Evolutionary conservation across 495 filamentous ascomycete species (phyloP), one percentile per base, ranked within the genome.

Genomic region (Cryomyces antarcticus): DNA sequence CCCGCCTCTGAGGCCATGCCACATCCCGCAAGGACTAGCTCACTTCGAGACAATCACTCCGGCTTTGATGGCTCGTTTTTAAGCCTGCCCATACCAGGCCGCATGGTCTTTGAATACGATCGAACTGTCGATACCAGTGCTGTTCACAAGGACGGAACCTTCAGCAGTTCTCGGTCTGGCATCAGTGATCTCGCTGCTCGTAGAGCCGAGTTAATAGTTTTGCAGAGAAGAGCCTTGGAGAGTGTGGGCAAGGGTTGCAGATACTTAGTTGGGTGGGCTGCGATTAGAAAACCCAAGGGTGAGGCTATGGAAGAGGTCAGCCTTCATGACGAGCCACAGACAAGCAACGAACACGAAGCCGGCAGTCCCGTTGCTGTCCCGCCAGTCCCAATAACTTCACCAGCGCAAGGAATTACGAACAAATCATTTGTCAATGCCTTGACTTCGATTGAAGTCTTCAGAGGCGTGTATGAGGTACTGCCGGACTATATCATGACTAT

Each of bases 161-260:
- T 55, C 38, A 11, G 24, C 38, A 28, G 27, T 2, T 10, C 7
- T 28, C n/a, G 27, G 2, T 10, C 38, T 13, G 38, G 38, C 1
- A 7, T 28, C 7, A 13, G 7, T 11, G 45, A 51, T 36, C 64
- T 96, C n/a, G 82, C 86, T 35, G 79, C 78, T 28, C 72, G 68
- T 41, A 68, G 88, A 57, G 88, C 80, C 24, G 82, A 93, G 49
- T 64, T 97, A 5, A 72, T 79, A 45, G 58, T 81, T n/a, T 58
- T 96, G 30, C 82, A 80, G 11, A 68, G 88, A 48, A 81, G 78
- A 38, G 69, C 82, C 10, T 66, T 95, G 4, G 80, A 87, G 49
- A 69, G 72, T 42, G 68, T 83, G 49, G 86, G 80, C 7, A 72
- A 68, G 50, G 71, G 75, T 41, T 63, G 73, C 30, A 80, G 77